Base-by-base conservation (phyloP, 495 filamentous ascomycete species). In the Penicillium bialowiezense region DNA sequence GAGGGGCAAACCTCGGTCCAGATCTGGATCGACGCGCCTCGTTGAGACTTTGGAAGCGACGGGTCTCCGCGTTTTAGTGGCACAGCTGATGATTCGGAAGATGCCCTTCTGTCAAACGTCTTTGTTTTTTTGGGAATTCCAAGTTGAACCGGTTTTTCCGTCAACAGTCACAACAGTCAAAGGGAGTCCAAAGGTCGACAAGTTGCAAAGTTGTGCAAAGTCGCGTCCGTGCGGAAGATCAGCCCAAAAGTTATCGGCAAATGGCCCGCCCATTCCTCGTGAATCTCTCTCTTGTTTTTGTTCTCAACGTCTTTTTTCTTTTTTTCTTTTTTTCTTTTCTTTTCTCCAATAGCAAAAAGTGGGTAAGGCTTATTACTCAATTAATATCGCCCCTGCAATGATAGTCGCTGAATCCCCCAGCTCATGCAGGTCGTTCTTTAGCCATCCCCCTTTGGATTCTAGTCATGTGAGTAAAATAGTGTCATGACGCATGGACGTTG, bases 31-130 rank as follows among this genome's bases (percentile, higher is more conserved):
- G 50, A 55, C 43, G 39, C 41, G 13, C 34, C 18, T 28, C 21
- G 20, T 18, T 52, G 38, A 32, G 56, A 54, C 50, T 51, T 54
- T 56, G 50, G 56, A 58, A 56, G 59, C 55, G 51, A 62, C 46
- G 58, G 47, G 41, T 21, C 45, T 44, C 19, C 29, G 29, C 29
- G 29, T 34, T 13, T 20, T n/a, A 31, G 21, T n/a, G n/a, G n/a
- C n/a, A n/a, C n/a, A n/a, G n/a, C n/a, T n/a, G n/a, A n/a, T n/a
- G n/a, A n/a, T n/a, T n/a, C n/a, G n/a, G n/a, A n/a, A n/a, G n/a
- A n/a, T n/a, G n/a, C n/a, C n/a, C n/a, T n/a, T n/a, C n/a, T n/a
- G n/a, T n/a, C n/a, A n/a, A n/a, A n/a, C n/a, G n/a, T n/a, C n/a
- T n/a, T n/a, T n/a, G n/a, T n/a, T n/a, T n/a, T n/a, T n/a, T n/a